phyloP scores from a whole-genome alignment of 345 rosid species.

The Eucalyptus melliodora region DNA sequence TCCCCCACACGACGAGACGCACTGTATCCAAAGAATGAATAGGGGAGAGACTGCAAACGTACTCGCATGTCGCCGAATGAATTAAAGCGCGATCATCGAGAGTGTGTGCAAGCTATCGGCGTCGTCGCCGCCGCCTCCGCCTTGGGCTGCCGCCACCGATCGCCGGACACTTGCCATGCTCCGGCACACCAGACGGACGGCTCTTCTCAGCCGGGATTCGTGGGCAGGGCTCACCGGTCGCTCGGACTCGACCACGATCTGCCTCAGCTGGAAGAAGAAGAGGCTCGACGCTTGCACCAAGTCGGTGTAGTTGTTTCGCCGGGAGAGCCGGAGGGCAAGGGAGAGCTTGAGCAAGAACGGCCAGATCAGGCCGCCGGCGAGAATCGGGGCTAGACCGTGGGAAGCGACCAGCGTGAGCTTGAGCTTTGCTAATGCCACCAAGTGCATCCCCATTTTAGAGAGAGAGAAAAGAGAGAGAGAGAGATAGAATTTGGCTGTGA shows the following conservation, averaged over 20 bases:
- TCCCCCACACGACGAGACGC: neutral
- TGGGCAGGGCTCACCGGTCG: neutral
- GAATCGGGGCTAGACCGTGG: neutral
- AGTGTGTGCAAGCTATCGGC: neutral
- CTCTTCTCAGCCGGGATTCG: neutral
- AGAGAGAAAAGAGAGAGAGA: neutral
- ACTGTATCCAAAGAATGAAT: neutral
- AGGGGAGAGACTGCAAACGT: neutral
- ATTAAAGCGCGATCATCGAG: neutral
- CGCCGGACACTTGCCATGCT: neutral
- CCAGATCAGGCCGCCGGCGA: neutral
- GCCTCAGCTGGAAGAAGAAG: conserved; percentile 1
- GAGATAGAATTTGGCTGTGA: neutral
- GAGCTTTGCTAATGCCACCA: neutral
- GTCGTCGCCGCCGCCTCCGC: neutral
- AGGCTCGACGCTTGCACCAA: neutral
- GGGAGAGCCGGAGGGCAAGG: neutral
- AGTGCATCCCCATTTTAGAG: neutral
- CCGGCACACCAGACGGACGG: neutral
- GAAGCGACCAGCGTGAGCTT: neutral
- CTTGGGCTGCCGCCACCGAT: neutral
- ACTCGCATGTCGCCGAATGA: neutral
- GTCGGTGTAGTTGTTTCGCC: neutral
- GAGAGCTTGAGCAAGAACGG: conserved; percentile 5
- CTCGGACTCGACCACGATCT: neutral